Evolutionary conservation across 2,329 filamentous ascomycete species (phyloP), one percentile per base, ranked within the genome.

Genomic region (Fusarium palustre): DNA sequence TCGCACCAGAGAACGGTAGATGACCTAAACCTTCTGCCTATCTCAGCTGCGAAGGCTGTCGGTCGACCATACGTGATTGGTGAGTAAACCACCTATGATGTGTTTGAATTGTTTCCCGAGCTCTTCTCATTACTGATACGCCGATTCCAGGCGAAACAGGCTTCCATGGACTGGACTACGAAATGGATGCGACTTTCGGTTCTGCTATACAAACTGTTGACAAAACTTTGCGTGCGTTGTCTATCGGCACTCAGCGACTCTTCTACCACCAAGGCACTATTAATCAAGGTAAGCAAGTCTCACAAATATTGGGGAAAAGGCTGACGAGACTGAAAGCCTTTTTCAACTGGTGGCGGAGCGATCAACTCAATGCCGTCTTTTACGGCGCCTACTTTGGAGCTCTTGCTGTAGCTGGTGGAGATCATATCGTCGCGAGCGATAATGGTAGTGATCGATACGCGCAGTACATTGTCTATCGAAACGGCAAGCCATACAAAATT

Each of bases 361-460:
- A 50, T 25, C 43, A 30, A 3, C n/a, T 55, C 1, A 55, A 55
- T 12, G 24, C 53, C 0, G n/a, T n/a, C 11, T 55, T 55, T 43
- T 52, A 55, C 28, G 43, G 43, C 8, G 43, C 53, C 11, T 55
- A 55, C 16, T 50, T 55, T 3, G 43, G 53, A n/a, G 43, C 53
- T 24, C 53, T 55, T 2, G 24, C 43, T 39, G 16, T 22, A 11
- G 33, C 24, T 4, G 33, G 43, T 11, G 43, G 53, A 4, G 45
- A 55, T 8, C 18, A 11, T 6, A 52, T 55, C 4, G 9, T 52
- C 16, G 43, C 43, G 0, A 31, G 43, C 9, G 43, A 50, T 1
- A 12, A 50, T 50, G 43, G 53, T 7, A 50, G 15, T 3, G 53
- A 55, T 9, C 25, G 15, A 7, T 55, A 55, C 25, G 52, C 52